A percentile compares a stretch with the other conserved stretches of the same genome.
Conservation (phyloP, 106 monocot genomes). For the Platanthera zijinensis region DNA sequence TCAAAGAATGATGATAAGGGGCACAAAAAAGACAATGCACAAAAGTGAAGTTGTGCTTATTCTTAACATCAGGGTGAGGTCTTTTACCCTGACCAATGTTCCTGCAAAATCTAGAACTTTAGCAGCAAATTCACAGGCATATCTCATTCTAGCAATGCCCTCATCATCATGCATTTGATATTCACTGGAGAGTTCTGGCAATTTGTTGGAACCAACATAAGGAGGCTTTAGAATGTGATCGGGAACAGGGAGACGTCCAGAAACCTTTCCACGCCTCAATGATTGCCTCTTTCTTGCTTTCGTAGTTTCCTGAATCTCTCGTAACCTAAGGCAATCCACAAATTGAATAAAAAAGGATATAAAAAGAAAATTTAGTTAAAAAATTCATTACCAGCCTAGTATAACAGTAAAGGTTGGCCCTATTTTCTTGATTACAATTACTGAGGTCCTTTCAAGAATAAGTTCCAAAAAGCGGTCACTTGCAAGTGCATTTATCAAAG, state of each 20-base stretch:
- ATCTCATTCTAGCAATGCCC: slow-evolving; percentile 76
- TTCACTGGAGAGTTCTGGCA: slow-evolving; percentile 66
- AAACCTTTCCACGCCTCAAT: slow-evolving; percentile 75
- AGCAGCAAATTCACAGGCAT: slow-evolving; percentile 92
- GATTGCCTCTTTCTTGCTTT: slow-evolving; percentile 66
- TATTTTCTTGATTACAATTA: background rate
- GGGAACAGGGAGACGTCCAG: slow-evolving; percentile 58
- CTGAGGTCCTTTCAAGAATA: background rate
- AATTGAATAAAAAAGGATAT: background rate
- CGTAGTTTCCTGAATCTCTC: slow-evolving; percentile 45
- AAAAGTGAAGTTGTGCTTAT: background rate
- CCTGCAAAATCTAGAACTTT: slow-evolving; percentile 89
- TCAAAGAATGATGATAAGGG: background rate
- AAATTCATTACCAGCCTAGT: background rate
- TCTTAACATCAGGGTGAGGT: background rate
- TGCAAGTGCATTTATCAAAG: background rate
- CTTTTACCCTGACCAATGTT: slow-evolving; percentile 80
- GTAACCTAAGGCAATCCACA: slow-evolving; percentile 27
- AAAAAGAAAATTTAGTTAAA: background rate
- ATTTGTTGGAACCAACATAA: slow-evolving; percentile 52
- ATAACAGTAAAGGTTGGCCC: background rate
- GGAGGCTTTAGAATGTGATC: slow-evolving; percentile 82
- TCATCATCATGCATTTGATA: slow-evolving; percentile 75
- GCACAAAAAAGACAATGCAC: background rate
- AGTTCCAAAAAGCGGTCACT: background rate